These are phyloP conservation scores for Trichoderma brevicompactum DNA, from an alignment of 2,329 filamentous ascomycete genomes.

Conservation along the genomic window DNA sequence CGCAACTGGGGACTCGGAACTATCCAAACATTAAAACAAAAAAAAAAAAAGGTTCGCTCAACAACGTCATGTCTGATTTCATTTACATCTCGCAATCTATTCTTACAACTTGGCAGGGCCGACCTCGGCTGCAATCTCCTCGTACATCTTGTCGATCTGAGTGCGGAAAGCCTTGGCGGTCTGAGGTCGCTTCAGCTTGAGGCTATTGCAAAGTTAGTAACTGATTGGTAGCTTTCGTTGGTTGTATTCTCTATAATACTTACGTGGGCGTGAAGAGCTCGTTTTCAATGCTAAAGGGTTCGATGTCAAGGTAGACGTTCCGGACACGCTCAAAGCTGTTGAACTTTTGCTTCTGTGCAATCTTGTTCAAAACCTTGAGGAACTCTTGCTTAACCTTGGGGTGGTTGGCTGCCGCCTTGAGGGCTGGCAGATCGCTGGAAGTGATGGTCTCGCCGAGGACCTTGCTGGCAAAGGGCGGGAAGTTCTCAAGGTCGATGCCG, in stretches of 20 bases:
- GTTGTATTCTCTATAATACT: conserved; percentile 46
- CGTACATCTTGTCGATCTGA: conserved; percentile 62
- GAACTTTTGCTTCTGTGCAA: conserved; percentile 84
- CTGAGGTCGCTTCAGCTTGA: conserved; percentile 65
- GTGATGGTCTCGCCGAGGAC: conserved; percentile 70
- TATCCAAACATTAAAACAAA: neutral
- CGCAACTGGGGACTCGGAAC: neutral
- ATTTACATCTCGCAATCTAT: conserved; percentile 11
- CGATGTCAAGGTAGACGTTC: conserved; percentile 74
- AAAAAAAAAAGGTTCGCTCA: conserved; percentile 10
- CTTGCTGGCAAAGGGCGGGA: conserved; percentile 79
- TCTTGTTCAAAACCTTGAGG: conserved; percentile 75
- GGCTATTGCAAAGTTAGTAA: conserved; percentile 22
- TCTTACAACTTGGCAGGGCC: conserved; percentile 49
- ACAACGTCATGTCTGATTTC: conserved; percentile 15
- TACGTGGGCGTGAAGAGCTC: conserved; percentile 87
- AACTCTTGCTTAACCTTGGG: conserved; percentile 74
- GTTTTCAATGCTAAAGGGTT: conserved; percentile 93
- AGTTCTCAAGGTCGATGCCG: conserved; percentile 81
- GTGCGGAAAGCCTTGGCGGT: conserved; percentile 56
- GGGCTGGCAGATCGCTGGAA: conserved; percentile 65
- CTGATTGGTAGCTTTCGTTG: too few species aligned
- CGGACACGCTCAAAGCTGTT: conserved; percentile 87
- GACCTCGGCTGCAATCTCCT: conserved; percentile 51
- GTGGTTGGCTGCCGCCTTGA: conserved; percentile 70